Evolutionary conservation across 805 yeast genomes (phyloP), one percentile per base, ranked within the genome.

Genomic region (Wickerhamiella occidentalis): DNA sequence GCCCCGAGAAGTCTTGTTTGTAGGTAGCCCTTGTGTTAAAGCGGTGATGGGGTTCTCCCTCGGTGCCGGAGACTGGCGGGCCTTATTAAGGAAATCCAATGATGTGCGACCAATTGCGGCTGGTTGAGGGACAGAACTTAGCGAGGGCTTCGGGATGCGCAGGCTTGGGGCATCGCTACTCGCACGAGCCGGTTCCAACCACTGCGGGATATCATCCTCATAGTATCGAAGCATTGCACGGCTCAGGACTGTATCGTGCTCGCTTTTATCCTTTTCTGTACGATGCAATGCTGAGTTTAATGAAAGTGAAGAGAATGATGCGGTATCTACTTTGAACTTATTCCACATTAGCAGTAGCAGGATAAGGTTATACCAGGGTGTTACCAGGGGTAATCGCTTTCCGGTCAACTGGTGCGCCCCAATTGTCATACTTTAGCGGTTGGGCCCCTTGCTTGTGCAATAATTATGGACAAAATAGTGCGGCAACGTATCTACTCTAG

Each of bases 401-500:
- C n/a, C n/a, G n/a, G n/a, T n/a, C n/a, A n/a, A 23, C 26, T 8
- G 26, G 8, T 23, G 8, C 5, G 26, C 5, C 7, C 26, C 8
- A 8, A 23, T 5, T 23, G 26, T 8, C 8, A 23, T 8, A 5
- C 26, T 23, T 8, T 23, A 8, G 26, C 26, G 26, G 26, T 23
- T 23, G 26, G 26, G 8, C 8, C 5, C 26, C 5, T 8, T 23
- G 7, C 26, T 8, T 8, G 7, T 5, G 26, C 26, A 23, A 23
- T 6, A 8, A 6, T 9, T n/a, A 61, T 78, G 3, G 83, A 78
- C 53, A 78, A 77, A 58, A 77, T 80, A 53, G 65, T 74, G 6
- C 60, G 80, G 46, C 83, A 78, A 54, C 64, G 76, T 19, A 76
- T 79, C 0, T 66, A 70, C 35, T 82, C 77, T 52, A 70, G 78